Conservation (phyloP, 116 monocot genomes). For the Cymodocea nodosa region DNA sequence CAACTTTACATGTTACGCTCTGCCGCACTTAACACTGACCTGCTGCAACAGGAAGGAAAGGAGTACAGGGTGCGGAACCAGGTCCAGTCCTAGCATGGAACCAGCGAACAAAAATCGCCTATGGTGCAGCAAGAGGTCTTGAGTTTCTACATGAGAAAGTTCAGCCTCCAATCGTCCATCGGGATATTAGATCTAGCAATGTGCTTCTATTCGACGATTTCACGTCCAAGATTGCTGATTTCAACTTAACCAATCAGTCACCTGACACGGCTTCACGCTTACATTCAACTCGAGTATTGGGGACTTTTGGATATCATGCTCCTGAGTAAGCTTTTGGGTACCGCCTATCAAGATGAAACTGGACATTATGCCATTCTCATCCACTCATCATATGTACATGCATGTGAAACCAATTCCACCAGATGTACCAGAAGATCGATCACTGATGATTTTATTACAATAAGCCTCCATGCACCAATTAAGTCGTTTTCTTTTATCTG, state of each 20-base stretch:
- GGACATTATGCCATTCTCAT: too few relatives aligned
- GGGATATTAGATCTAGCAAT: constrained; percentile 42
- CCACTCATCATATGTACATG: too few relatives aligned
- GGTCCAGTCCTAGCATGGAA: constrained; percentile 35
- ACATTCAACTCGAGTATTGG: constrained; percentile 40
- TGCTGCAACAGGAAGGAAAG: constrained; percentile 18
- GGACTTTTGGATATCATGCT: constrained; percentile 47
- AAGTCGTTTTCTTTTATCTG: background rate
- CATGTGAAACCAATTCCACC: too few relatives aligned
- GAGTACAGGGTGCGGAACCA: constrained; percentile 30
- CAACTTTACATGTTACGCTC: too few relatives aligned
- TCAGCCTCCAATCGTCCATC: constrained; percentile 34
- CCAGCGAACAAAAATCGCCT: constrained; percentile 35
- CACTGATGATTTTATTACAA: background rate
- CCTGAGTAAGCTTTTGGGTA: constrained; percentile 24
- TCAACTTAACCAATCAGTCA: constrained; percentile 35
- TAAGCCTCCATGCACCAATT: background rate
- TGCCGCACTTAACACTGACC: background rate
- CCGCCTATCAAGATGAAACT: too few relatives aligned
- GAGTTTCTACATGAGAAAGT: constrained; percentile 44
- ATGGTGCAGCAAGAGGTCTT: constrained; percentile 36
- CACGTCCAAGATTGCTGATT: constrained; percentile 30
- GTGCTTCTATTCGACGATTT: constrained; percentile 41
- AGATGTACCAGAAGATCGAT: too few relatives aligned
- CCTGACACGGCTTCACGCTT: constrained; percentile 33